A percentile compares a stretch with the other conserved stretches of the same genome.
phyloP scores from a whole-genome alignment of 2,329 filamentous ascomycete species.

The Penicillium sp. region DNA sequence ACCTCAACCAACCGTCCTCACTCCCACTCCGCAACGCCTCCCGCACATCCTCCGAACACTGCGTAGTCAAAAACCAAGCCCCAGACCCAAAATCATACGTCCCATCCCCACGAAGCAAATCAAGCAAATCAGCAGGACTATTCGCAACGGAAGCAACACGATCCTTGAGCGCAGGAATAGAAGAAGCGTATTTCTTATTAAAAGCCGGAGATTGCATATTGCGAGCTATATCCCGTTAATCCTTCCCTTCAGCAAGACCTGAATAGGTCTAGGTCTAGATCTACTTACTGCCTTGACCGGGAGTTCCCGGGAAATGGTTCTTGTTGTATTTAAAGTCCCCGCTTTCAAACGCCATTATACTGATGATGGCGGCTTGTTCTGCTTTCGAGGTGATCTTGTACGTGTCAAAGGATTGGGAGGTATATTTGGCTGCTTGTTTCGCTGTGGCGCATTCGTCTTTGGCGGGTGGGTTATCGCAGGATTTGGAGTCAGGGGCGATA shows the following conservation, averaged over 20 bases:
- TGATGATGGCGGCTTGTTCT: conserved; percentile 64
- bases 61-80: conserved; percentile 55
- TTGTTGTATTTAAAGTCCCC: conserved; percentile 64
- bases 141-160: conserved; percentile 31
- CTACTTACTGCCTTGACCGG: conserved; percentile 60
- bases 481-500: conserved; percentile 54
- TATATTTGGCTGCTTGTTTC: conserved; percentile 52
- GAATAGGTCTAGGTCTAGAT: conserved; percentile 1
- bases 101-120: conserved; percentile 46
- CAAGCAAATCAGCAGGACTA: conserved; percentile 43
- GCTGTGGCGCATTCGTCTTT: conserved; percentile 61
- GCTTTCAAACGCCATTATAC: conserved; percentile 67
- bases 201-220: conserved; percentile 58
- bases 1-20: conserved; percentile 48
- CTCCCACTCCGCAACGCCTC: conserved; percentile 44
- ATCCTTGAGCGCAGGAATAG: conserved; percentile 41
- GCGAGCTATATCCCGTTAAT: too few species aligned
- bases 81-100: conserved; percentile 53
- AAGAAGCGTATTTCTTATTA: conserved; percentile 52
- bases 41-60: conserved; percentile 47
- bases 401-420: conserved; percentile 52
- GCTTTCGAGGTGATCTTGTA: conserved; percentile 52
- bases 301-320: conserved; percentile 53
- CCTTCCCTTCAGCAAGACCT: too few species aligned
- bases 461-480: conserved; percentile 47